Conservation (phyloP, 139 green algal genomes). For the Desmodesmus armatus region DNA sequence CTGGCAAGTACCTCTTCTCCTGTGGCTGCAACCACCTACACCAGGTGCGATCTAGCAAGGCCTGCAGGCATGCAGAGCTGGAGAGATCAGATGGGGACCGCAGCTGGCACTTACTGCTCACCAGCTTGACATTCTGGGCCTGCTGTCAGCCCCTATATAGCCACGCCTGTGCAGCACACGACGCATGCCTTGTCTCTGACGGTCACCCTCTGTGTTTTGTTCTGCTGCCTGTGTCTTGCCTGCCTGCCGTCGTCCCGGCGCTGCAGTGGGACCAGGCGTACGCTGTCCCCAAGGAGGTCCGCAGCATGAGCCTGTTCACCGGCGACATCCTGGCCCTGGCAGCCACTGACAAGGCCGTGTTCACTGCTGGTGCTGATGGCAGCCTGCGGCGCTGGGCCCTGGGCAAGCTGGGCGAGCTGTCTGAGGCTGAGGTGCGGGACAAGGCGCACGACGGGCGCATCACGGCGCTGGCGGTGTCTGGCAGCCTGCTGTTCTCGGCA, state of each 20-base stretch:
- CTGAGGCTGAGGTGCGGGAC: slow-evolving; percentile 43
- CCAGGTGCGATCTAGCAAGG: too few relatives aligned
- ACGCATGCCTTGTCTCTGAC: too few relatives aligned
- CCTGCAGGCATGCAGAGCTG: too few relatives aligned
- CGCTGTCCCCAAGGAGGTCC: slow-evolving; percentile 70
- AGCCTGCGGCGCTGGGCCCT: slow-evolving; percentile 51
- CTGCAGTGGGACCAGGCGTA: slow-evolving; percentile 80
- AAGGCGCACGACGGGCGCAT: slow-evolving; percentile 80
- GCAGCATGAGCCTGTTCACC: slow-evolving; percentile 59
- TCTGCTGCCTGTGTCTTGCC: too few relatives aligned
- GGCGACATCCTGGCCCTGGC: slow-evolving; percentile 81
- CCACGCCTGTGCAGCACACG: too few relatives aligned
- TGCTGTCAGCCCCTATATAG: too few relatives aligned
- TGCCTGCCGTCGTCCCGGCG: too few relatives aligned
- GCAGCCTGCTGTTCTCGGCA: slow-evolving; percentile 66
- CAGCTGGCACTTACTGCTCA: too few relatives aligned
- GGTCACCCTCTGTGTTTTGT: too few relatives aligned
- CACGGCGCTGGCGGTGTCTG: slow-evolving; percentile 48
- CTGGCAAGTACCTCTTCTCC: slow-evolving; percentile 44
- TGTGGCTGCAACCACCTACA: slow-evolving; percentile 76
- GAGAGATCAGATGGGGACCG: too few relatives aligned
- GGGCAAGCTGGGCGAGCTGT: slow-evolving; percentile 65
- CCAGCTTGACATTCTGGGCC: too few relatives aligned
- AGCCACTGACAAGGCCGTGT: slow-evolving; percentile 60
- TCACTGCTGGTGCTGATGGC: slow-evolving; percentile 71